Base-by-base conservation (phyloP, 2,329 filamentous ascomycete species). In the Dactylellina leptospora region DNA sequence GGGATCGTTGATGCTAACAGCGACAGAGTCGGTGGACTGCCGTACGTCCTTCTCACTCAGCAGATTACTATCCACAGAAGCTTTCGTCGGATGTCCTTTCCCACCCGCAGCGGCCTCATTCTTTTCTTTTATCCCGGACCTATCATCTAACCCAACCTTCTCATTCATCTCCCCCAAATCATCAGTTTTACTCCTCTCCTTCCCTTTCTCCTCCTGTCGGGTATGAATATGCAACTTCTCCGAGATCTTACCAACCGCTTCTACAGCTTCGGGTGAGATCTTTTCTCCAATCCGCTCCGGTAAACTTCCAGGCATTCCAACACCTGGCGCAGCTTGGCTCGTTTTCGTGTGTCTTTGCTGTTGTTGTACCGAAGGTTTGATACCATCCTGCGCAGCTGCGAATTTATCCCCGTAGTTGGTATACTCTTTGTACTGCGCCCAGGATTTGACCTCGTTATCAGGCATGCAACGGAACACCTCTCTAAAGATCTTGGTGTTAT, bases 401-500 rank as follows among this genome's bases (percentile, higher is more conserved):
- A 99, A 97, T 47, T 88, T 86, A 75, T 90, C 87, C 16, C 85
- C 84, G 78, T 97, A 97, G 3, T 87, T 85, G 59, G 86, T 84
- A 78, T 90, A 96, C 75, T 96, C 90, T 74, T 91, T 89, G 80
- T 99, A 99, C 74, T 96, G 90, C 75, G 90, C 88, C 95, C 95
- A 99, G 44, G 90, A 93, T 74, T 87, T 89, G 23, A 96, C 95
- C 78, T 97, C 92, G 55, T 88, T 97, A 79, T 99, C 95, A 0
- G 95, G 95, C 90, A 96, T 96, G 80, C 93, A 97, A 48, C 93
- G 88, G 82, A 99, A 99, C 6, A 99, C 93, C 73, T 90, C 87
- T 28, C 95, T 90, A 81, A 91, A 99, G 50, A 99, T 85, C 78
- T 92, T 93, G 2, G 95, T 99, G 79, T 99, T 99, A 82, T 97